Evolutionary conservation across 306 rosid species (phyloP).

Genomic region (Ormosia semicastrata): DNA sequence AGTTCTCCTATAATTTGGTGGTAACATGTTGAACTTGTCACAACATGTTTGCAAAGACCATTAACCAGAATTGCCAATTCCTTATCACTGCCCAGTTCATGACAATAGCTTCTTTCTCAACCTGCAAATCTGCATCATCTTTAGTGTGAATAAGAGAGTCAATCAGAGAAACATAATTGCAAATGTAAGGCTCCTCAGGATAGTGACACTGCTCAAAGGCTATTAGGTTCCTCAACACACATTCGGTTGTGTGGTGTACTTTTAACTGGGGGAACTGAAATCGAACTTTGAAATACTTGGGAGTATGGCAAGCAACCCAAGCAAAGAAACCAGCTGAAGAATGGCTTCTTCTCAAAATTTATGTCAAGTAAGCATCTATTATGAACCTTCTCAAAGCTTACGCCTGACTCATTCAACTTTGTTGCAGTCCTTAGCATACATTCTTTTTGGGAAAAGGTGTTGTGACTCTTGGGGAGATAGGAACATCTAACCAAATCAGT

Average conservation of each 20-base stretch:
- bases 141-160: slow-evolving; percentile 45
- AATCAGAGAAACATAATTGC: slow-evolving; percentile 41
- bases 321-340: slow-evolving; percentile 37
- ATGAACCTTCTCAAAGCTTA: slow-evolving; percentile 27
- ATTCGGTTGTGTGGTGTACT: slow-evolving; percentile 36
- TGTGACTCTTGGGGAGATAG: slow-evolving; percentile 19
- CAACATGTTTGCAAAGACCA: slow-evolving; percentile 38
- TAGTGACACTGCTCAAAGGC: slow-evolving; percentile 62
- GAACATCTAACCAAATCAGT: slow-evolving; percentile 47
- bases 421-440: slow-evolving; percentile 24
- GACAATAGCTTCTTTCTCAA: slow-evolving; percentile 38
- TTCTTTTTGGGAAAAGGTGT: not conserved
- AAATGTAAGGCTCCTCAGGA: slow-evolving; percentile 40
- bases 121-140: slow-evolving; percentile 50
- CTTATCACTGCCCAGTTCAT: slow-evolving; percentile 45
- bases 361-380: slow-evolving; percentile 26
- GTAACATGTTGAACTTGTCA: slow-evolving; percentile 35
- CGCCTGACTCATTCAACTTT: slow-evolving; percentile 37
- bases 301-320: slow-evolving; percentile 20
- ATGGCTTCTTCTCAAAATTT: slow-evolving; percentile 12
- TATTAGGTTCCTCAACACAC: slow-evolving; percentile 46
- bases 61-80: slow-evolving; percentile 43
- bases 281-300: slow-evolving; percentile 17
- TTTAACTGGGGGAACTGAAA: slow-evolving; percentile 32
- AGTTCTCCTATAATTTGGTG: not conserved